phyloP scores from a whole-genome alignment of 345 rosid species.

The Populus alba region DNA sequence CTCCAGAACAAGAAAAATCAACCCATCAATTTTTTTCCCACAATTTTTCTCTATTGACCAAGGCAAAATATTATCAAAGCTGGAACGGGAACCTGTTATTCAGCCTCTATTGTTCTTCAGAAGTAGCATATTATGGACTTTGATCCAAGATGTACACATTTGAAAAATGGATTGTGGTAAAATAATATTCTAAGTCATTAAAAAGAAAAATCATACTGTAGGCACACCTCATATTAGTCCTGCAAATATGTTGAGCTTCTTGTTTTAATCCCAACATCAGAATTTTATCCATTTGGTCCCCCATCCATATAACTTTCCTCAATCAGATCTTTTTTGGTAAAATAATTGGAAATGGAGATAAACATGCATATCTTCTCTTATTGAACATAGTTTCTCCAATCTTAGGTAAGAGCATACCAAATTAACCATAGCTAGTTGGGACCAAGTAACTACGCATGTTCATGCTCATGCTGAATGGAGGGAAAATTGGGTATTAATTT shows the following conservation, averaged over 20 bases:
- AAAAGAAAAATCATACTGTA: background rate
- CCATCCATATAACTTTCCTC: background rate
- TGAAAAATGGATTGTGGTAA: background rate
- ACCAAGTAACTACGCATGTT: background rate
- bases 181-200: too few species aligned
- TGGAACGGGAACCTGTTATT: background rate
- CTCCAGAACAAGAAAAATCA: too few species aligned
- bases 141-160: background rate
- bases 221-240: background rate
- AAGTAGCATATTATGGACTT: background rate
- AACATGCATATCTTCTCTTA: background rate
- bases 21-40: too few species aligned
- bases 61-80: too few species aligned
- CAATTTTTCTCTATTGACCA: too few species aligned
- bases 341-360: background rate
- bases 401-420: background rate
- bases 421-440: background rate
- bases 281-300: background rate
- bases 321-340: too few species aligned
- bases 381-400: background rate
- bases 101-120: background rate
- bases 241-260: background rate
- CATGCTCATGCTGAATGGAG: background rate
- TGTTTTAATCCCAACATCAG: background rate
- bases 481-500: background rate